phyloP scores from a whole-genome alignment of 441 rosid species.

The Jatropha podagrica region DNA sequence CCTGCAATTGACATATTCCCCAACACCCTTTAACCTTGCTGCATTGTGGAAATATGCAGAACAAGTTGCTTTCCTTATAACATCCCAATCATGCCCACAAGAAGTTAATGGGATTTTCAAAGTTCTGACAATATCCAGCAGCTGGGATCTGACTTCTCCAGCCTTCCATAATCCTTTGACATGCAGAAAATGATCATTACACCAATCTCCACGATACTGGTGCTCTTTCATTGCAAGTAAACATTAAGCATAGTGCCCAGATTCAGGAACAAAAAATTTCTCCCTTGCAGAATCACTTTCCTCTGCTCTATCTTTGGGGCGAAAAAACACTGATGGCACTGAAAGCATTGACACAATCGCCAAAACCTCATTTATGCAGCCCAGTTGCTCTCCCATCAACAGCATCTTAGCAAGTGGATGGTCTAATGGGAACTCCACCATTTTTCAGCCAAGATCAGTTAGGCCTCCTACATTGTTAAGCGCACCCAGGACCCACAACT shows the following conservation, averaged over 20 bases:
- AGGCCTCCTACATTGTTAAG: constrained; percentile 84
- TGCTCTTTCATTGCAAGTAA: too few relatives aligned
- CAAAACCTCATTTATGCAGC: constrained; percentile 78
- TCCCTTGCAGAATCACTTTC: constrained; percentile 86
- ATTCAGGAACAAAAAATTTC: constrained; percentile 38
- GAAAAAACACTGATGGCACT: constrained; percentile 93
- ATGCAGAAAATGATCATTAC: too few relatives aligned
- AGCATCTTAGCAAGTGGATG: constrained; percentile 99
- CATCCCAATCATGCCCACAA: constrained; percentile 76
- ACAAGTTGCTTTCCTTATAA: constrained; percentile 82
- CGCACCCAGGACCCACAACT: constrained; percentile 95
- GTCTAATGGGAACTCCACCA: constrained; percentile 92
- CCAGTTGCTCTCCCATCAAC: constrained; percentile 83
- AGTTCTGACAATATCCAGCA: constrained; percentile 77
- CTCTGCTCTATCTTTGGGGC: constrained; percentile 92
- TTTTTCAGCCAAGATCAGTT: constrained; percentile 93
- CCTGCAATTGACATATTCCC: constrained; percentile 43
- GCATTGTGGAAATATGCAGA: constrained; percentile 97
- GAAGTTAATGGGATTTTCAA: constrained; percentile 78
- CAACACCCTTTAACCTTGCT: constrained; percentile 59
- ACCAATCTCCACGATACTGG: too few relatives aligned
- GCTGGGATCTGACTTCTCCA: neutral
- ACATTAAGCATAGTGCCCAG: constrained; percentile 46
- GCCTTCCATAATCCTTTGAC: too few relatives aligned
- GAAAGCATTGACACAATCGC: constrained; percentile 97